Evolutionary conservation across 257 asterid species (phyloP).

Genomic region (Petrea volubilis): DNA sequence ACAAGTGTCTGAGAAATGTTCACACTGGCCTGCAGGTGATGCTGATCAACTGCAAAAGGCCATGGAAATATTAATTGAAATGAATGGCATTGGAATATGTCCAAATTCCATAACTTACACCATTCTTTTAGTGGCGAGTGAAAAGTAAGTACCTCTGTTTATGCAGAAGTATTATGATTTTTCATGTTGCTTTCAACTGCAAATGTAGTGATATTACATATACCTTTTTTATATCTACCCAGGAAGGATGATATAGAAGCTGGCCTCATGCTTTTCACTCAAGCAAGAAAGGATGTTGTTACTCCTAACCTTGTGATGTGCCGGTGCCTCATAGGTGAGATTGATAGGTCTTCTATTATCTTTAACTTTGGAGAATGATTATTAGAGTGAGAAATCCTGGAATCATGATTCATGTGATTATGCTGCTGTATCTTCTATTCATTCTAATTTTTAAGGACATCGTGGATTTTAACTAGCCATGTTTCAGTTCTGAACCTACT

Average conservation of each 20-base stretch:
- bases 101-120: slow-evolving; percentile 95
- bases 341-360: slow-evolving; percentile 15
- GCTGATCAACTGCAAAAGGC: slow-evolving; percentile 80
- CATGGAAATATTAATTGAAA: slow-evolving; percentile 61
- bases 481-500: background rate
- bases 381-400: slow-evolving; percentile 7
- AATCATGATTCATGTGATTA: slow-evolving; percentile 8
- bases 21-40: slow-evolving; percentile 59
- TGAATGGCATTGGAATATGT: slow-evolving; percentile 65
- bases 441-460: background rate
- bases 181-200: slow-evolving; percentile 12
- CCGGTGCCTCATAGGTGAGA: slow-evolving; percentile 85
- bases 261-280: slow-evolving; percentile 75
- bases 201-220: slow-evolving; percentile 13
- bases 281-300: slow-evolving; percentile 88
- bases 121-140: slow-evolving; percentile 81
- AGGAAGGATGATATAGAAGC: slow-evolving; percentile 86
- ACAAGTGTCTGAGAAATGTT: background rate
- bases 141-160: slow-evolving; percentile 67
- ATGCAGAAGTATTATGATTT: slow-evolving; percentile 16
- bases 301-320: slow-evolving; percentile 86
- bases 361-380: slow-evolving; percentile 20
- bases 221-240: slow-evolving; percentile 36
- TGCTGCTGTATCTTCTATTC: slow-evolving; percentile 17
- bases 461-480: background rate